Evolutionary conservation across 805 yeast genomes (phyloP), one percentile per base, ranked within the genome.

Genomic region (Yarrowia bubula): DNA sequence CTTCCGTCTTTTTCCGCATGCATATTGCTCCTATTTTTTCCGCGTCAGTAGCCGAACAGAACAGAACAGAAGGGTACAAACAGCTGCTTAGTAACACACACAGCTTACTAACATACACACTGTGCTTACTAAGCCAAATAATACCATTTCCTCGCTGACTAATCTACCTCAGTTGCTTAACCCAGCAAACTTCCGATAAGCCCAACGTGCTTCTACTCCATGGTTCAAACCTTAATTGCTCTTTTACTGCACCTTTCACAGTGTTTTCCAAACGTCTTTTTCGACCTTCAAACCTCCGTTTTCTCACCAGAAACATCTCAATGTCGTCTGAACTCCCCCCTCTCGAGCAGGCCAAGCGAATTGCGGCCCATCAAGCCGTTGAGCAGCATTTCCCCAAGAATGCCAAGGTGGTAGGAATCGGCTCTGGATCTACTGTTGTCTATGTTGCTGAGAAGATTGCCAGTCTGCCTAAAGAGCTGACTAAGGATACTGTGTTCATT

Each of bases 361-460:
- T 85, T 1, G 96, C 98, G 18, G 98, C 98, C 8, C 91, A 87
- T 79, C 80, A 82, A 65, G 99, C 99, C 1, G 96, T 95, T 38
- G 97, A 93, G 75, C 92, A 90, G 65, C 87, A 92, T 72, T 82
- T 90, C 74, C 88, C 90, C 38, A 75, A 81, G 22, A 70, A 78
- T 42, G 90, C 92, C 69, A 85, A 82, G 71, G 88, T 90, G 14
- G 83, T 95, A 15, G 99, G 99, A 44, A 86, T 95, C 68, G 99
- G 99, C 11, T 90, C 97, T 28, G 99, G 99, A 1, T 88, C 96
- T 22, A 95, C 99, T 0, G 99, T 95, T 4, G 89, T 95, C n/a
- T 95, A 90, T 75, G 96, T 89, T 67, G 99, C 97, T 28, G 98
- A 95, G 76, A 82, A 98, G 72, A 83, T 95, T 65, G 96, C 96